Percentiles rank a stretch among this genome's conserved stretches.
These are phyloP conservation scores for Eutypa lata DNA, from an alignment of 2,329 filamentous ascomycete species.

Conservation along the genomic window DNA sequence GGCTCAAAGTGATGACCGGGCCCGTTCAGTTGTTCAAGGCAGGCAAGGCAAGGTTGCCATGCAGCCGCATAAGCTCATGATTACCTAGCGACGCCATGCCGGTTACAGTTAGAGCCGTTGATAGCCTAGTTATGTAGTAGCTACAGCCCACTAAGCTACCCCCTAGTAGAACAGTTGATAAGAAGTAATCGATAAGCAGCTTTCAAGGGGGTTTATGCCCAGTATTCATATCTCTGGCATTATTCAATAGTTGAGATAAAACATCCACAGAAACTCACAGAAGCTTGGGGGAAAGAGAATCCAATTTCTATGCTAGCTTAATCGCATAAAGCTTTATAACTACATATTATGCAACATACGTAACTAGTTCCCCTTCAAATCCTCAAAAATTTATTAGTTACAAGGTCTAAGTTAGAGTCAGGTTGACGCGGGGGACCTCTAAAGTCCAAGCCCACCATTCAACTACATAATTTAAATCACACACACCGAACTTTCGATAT, in stretches of 20 bases:
- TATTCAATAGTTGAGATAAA: not conserved
- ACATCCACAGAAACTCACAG: not conserved
- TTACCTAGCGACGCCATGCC: not conserved
- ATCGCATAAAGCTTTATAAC: not conserved
- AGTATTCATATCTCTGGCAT: not conserved
- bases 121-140: too few species aligned
- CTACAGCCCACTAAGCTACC: too few species aligned
- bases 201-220: too few species aligned
- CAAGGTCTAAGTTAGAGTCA: not conserved
- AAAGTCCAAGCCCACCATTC: not conserved
- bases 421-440: not conserved
- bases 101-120: not conserved
- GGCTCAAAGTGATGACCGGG: not conserved
- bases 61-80: slow-evolving; percentile 1
- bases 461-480: not conserved
- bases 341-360: not conserved
- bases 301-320: not conserved
- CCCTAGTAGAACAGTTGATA: not conserved
- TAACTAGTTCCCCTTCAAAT: not conserved
- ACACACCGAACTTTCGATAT: not conserved
- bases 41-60: too few species aligned
- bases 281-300: not conserved
- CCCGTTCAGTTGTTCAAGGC: not conserved
- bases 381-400: not conserved
- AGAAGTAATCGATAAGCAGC: not conserved